phyloP scores from a whole-genome alignment of 352 stramenopile genomes.

The Globisporangium paroecandrum region DNA sequence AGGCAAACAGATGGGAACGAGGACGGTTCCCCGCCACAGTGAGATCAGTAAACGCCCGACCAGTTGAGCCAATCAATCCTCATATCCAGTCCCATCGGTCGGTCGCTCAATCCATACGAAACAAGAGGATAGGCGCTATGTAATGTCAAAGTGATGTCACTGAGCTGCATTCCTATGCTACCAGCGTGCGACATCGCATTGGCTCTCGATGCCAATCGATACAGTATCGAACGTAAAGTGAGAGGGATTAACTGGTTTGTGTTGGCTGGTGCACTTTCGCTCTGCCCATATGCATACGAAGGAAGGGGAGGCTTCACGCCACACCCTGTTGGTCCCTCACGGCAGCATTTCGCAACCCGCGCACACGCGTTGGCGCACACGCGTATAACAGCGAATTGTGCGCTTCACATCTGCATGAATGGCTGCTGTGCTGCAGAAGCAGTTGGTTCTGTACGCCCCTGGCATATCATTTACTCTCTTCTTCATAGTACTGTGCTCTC shows the following conservation, averaged over 20 bases:
- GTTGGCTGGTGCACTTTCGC: background rate
- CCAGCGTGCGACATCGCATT: background rate
- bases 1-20: background rate
- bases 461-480: no score
- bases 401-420: background rate
- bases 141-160: background rate
- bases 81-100: background rate
- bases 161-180: background rate
- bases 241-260: no score
- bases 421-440: background rate
- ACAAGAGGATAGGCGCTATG: background rate
- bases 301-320: background rate
- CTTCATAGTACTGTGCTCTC: no score
- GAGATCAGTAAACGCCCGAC: background rate
- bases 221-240: no score
- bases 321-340: background rate
- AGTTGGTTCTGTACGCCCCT: background rate
- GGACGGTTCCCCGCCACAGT: background rate
- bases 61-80: background rate
- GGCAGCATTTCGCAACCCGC: background rate
- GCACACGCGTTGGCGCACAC: background rate
- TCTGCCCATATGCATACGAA: background rate
- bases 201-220: background rate
- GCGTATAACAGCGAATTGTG: background rate
- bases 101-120: background rate